phyloP scores from a whole-genome alignment of 306 rosid species.

The Purshia tridentata region DNA sequence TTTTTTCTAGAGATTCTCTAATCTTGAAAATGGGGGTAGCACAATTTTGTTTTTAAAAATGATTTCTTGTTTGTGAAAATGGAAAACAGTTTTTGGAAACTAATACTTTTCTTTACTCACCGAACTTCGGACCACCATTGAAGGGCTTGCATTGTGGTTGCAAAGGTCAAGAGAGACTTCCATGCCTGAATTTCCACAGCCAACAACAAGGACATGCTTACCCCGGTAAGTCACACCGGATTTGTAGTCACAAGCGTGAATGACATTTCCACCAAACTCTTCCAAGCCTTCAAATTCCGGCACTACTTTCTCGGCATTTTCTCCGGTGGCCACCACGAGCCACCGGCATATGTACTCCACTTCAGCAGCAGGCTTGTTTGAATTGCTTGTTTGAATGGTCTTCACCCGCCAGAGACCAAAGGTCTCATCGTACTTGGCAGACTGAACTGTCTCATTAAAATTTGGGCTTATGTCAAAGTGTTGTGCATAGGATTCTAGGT shows the following conservation, averaged over 20 bases:
- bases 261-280: slow-evolving; percentile 65
- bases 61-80: too few relatives aligned
- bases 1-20: too few relatives aligned
- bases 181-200: slow-evolving; percentile 97
- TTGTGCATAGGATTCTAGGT: slow-evolving; percentile 71
- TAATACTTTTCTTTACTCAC: slow-evolving; percentile 43
- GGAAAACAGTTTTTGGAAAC: too few relatives aligned
- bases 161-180: slow-evolving; percentile 92
- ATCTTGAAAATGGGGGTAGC: too few relatives aligned
- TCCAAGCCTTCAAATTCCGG: slow-evolving; percentile 72
- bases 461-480: slow-evolving; percentile 67
- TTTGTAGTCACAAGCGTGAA: slow-evolving; percentile 86
- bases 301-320: slow-evolving; percentile 74
- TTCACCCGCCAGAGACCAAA: slow-evolving; percentile 82
- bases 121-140: slow-evolving; percentile 89
- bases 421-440: slow-evolving; percentile 79
- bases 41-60: too few relatives aligned
- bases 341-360: slow-evolving; percentile 88
- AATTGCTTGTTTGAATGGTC: slow-evolving; percentile 28
- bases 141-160: slow-evolving; percentile 66
- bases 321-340: slow-evolving; percentile 97
- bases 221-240: slow-evolving; percentile 57
- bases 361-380: slow-evolving; percentile 22
- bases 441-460: slow-evolving; percentile 86
- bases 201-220: slow-evolving; percentile 70